Evolutionary conservation across 441 rosid species (phyloP).

Genomic region (Populus hybrid): DNA sequence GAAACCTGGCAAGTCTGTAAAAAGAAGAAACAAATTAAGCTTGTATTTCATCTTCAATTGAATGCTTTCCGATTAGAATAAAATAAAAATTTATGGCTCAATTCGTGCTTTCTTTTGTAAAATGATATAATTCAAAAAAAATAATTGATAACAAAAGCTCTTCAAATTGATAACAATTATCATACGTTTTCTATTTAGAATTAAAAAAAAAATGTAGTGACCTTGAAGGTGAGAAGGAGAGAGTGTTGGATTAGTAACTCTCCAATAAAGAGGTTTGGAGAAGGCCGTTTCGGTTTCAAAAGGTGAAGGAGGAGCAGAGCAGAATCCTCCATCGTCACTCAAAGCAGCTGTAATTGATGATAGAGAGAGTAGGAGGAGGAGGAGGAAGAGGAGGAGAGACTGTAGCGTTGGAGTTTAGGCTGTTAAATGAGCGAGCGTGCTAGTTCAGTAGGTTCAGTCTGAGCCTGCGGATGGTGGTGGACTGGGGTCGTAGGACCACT

Average conservation of each 20-base stretch:
- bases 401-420: not conserved
- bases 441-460: not conserved
- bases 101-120: too few relatives aligned
- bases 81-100: not conserved
- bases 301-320: conserved; percentile 55
- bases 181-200: too few relatives aligned
- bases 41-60: too few relatives aligned
- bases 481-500: not conserved
- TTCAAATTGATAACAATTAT: too few relatives aligned
- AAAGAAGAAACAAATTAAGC: too few relatives aligned
- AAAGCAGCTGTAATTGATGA: conserved; percentile 24
- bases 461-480: not conserved
- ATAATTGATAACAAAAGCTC: too few relatives aligned
- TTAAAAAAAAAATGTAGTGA: conserved; percentile 1
- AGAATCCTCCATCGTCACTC: conserved; percentile 56
- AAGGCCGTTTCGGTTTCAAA: conserved; percentile 31
- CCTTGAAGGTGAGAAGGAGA: conserved; percentile 86
- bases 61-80: too few relatives aligned
- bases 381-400: too few relatives aligned
- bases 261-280: conserved; percentile 64
- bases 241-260: conserved; percentile 78
- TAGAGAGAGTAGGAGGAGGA: conserved; percentile 1
- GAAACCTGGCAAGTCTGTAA: conserved; percentile 81
- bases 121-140: too few relatives aligned
- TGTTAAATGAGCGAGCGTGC: not conserved